Evolutionary conservation across 805 yeast species (phyloP).

Genomic region (Saccharomycopsis schoenii): DNA sequence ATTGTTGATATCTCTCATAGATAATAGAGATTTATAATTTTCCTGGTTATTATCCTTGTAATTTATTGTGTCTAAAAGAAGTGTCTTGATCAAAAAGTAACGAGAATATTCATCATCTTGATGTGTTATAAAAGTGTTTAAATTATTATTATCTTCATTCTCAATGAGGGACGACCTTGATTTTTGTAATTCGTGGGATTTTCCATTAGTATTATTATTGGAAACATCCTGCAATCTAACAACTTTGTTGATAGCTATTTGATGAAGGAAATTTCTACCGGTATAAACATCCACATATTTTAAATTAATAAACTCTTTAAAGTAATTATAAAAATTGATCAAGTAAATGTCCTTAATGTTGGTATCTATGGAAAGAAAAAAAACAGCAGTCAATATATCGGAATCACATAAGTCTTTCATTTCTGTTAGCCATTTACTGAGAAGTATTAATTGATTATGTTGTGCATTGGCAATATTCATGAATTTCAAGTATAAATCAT

Average conservation of each 20-base stretch:
- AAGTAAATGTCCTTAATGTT: conserved; percentile 55
- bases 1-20: conserved; percentile 55
- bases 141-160: background rate
- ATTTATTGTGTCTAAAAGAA: conserved; percentile 7
- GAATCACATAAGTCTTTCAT: conserved; percentile 32
- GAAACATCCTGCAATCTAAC: background rate
- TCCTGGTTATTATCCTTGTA: conserved; percentile 6
- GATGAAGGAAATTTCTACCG: conserved; percentile 69
- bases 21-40: conserved; percentile 23
- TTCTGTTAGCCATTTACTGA: conserved; percentile 35
- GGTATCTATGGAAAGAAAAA: conserved; percentile 54
- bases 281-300: conserved; percentile 60
- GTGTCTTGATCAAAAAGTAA: conserved; percentile 8
- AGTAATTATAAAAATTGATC: conserved; percentile 38
- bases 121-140: background rate
- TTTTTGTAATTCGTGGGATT: background rate
- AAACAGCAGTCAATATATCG: conserved; percentile 56
- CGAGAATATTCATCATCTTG: conserved; percentile 7
- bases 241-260: conserved; percentile 30
- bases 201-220: background rate
- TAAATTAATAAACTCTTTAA: conserved; percentile 49
- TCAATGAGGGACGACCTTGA: background rate
- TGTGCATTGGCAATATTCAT: conserved; percentile 39
- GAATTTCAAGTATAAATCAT: conserved; percentile 65
- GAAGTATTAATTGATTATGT: conserved; percentile 26